A percentile compares a stretch with the other conserved stretches of the same genome.
phyloP scores from a whole-genome alignment of 345 rosid genomes.

The Eutrema yunnanense region DNA sequence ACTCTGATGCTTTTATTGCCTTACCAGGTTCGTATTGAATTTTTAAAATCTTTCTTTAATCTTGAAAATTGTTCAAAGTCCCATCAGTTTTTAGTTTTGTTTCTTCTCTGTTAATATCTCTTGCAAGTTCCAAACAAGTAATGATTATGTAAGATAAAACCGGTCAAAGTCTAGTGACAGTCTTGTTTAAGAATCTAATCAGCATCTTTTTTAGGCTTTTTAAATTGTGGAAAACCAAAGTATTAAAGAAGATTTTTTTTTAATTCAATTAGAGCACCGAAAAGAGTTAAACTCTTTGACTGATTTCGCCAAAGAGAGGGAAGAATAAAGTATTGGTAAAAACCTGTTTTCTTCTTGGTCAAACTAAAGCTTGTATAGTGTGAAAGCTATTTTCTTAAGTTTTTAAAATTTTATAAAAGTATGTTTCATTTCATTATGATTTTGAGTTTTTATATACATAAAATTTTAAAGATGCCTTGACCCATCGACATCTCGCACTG shows the following conservation, averaged over 20 bases:
- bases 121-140: conserved; percentile 15
- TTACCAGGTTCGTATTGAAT: conserved; percentile 72
- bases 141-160: conserved; percentile 21
- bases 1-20: conserved; percentile 99
- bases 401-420: neutral
- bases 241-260: neutral
- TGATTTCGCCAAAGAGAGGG: conserved; percentile 2
- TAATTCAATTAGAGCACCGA: neutral
- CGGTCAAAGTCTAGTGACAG: conserved; percentile 20
- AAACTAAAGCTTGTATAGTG: conserved; percentile 13
- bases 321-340: neutral
- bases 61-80: neutral
- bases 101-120: neutral
- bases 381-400: neutral
- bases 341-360: conserved; percentile 18
- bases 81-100: neutral
- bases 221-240: neutral
- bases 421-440: conserved; percentile 6
- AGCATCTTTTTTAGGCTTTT: conserved; percentile 1
- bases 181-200: conserved; percentile 6
- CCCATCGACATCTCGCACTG: conserved; percentile 71
- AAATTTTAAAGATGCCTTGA: conserved; percentile 33
- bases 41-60: neutral
- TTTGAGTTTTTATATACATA: conserved; percentile 16
- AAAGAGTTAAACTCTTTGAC: conserved; percentile 18